Base-by-base conservation (phyloP, 2,329 filamentous ascomycete species). In the Penicillium vulpinum region DNA sequence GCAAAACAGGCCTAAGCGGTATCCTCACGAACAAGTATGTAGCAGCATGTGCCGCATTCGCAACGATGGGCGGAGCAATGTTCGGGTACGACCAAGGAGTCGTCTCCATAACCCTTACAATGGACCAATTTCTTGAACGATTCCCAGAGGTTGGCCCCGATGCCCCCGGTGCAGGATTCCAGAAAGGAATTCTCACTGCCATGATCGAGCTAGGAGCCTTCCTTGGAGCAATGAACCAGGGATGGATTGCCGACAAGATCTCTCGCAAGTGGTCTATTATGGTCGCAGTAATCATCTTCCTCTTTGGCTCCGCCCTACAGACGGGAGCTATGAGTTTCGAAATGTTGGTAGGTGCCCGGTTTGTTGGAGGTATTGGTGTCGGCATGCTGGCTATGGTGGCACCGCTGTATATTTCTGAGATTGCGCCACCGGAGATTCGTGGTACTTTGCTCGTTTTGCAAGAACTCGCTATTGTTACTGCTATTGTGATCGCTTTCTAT, bases 131-230 rank as follows among this genome's bases (percentile, higher is more conserved):
- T 53, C 69, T 80, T 3, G 69, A 71, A 1, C 69, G 68, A 1
- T 81, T 81, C 47, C 70, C 76, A 4, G 70, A 75, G 16, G 75
- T 80, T 7, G 72, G 75, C 0, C 69, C 73, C 13, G 70, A 69
- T 9, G 74, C 75, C 16, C 54, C 66, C 11, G 71, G 70, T 13
- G 67, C 70, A 4, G 73, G 73, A 1, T 76, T 76, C 51, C 72
- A 68, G 65, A 76, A 75, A 55, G 73, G 73, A 10, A 53, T 75
- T 63, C 73, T 83, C 70, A 83, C 80, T 16, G 80, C 80, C 8
- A 82, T 82, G 79, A 77, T 83, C 39, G 79, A 82, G 58, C 62
- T 83, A 8, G 81, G 81, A 10, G 81, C 80, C 1, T 69, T 81
- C 15, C 47, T 76, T 4, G 74, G 77, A 35, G 76, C 77, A 6